These are phyloP conservation scores for Penstemon eatonii DNA, from an alignment of 257 asterid genomes.

Conservation along the genomic window DNA sequence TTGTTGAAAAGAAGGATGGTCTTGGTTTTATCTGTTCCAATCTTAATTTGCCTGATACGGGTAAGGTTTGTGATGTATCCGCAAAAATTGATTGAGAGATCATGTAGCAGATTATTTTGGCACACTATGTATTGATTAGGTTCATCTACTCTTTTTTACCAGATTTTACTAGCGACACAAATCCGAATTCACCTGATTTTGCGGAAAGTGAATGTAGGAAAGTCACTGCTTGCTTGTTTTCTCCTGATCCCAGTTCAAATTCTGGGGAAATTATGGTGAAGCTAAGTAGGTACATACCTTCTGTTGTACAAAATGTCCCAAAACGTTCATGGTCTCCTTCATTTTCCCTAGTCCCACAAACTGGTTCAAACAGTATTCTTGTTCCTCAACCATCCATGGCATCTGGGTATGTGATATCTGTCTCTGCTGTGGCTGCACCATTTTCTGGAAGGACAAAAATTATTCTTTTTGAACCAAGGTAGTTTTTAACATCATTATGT, in stretches of 20 bases:
- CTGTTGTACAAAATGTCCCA: constrained; percentile 44
- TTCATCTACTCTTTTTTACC: constrained; percentile 35
- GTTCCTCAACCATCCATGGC: constrained; percentile 72
- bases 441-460: constrained; percentile 85
- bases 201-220: constrained; percentile 41
- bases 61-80: constrained; percentile 31
- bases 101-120: constrained; percentile 19
- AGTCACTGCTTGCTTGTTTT: constrained; percentile 73
- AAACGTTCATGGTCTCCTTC: constrained; percentile 75
- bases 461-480: constrained; percentile 93
- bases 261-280: constrained; percentile 70
- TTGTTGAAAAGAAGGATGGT: constrained; percentile 62
- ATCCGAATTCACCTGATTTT: constrained; percentile 40
- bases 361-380: constrained; percentile 79
- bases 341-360: constrained; percentile 84
- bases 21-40: constrained; percentile 62
- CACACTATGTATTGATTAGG: constrained; percentile 24
- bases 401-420: constrained; percentile 78
- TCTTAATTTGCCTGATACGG: constrained; percentile 48
- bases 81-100: constrained; percentile 30
- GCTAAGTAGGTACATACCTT: constrained; percentile 61
- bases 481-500: constrained; percentile 28
- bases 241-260: constrained; percentile 70
- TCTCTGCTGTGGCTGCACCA: constrained; percentile 81
- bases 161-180: constrained; percentile 45